These are phyloP conservation scores for Hibiscus tridactylites DNA, from an alignment of 345 rosid species.

Conservation along the genomic window DNA sequence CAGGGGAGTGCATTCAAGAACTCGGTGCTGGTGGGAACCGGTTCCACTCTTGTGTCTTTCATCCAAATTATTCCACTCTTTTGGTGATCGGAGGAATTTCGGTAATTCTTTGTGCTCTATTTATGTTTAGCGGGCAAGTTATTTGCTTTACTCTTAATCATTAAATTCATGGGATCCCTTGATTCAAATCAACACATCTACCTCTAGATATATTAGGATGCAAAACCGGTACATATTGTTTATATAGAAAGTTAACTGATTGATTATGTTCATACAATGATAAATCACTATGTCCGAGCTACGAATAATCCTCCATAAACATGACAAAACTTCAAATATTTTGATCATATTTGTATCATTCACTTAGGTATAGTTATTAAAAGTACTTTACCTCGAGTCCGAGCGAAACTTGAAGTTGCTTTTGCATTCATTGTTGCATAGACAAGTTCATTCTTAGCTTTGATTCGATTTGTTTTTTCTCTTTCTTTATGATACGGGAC, in stretches of 20 bases:
- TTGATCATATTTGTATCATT: neutral
- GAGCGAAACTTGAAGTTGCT: neutral
- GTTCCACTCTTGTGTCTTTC: constrained; percentile 62
- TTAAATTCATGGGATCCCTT: neutral
- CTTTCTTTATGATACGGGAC: neutral
- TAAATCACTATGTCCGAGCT: neutral
- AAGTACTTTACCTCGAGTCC: neutral
- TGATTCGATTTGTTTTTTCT: neutral
- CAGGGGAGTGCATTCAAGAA: constrained; percentile 63
- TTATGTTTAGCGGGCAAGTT: neutral
- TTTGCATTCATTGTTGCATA: neutral
- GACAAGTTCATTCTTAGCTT: neutral
- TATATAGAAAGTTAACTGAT: neutral
- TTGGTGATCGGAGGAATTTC: constrained; percentile 54
- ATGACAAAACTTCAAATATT: neutral
- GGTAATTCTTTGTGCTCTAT: constrained; percentile 24
- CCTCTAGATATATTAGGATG: neutral
- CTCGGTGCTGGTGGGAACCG: constrained; percentile 39
- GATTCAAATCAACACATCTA: neutral
- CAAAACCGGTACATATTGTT: neutral
- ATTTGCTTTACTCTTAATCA: neutral
- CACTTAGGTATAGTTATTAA: neutral
- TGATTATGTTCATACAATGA: neutral
- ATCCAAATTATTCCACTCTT: constrained; percentile 48
- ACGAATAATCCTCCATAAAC: neutral